A percentile compares a stretch with the other conserved stretches of the same genome.
Conservation (phyloP, 202 grass and related monocot species). For the Schoenoplectus tabernaemontani region DNA sequence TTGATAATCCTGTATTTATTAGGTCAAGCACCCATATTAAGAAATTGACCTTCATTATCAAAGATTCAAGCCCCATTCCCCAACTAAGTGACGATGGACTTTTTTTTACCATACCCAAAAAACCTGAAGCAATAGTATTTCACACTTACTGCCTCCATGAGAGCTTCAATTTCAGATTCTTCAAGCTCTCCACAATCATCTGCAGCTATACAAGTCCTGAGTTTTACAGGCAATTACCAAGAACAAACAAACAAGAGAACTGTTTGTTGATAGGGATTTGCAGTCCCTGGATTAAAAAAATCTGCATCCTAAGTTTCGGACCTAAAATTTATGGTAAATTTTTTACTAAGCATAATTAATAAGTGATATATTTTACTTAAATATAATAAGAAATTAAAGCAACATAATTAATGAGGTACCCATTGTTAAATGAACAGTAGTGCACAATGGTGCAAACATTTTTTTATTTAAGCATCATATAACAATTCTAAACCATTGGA, state of each 20-base stretch:
- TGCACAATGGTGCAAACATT: background rate
- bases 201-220: conserved; percentile 17
- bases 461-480: background rate
- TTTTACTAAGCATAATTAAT: background rate
- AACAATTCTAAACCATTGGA: background rate
- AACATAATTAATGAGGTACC: too few relatives aligned
- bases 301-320: background rate
- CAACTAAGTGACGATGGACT: background rate
- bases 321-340: background rate
- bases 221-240: background rate
- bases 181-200: conserved; percentile 90
- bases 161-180: conserved; percentile 79
- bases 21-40: too few relatives aligned
- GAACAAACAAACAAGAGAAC: background rate
- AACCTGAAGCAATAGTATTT: background rate
- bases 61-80: background rate
- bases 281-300: background rate
- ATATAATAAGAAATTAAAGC: too few relatives aligned
- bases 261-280: background rate
- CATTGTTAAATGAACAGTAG: background rate
- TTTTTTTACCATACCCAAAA: background rate
- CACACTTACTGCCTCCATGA: conserved; percentile 85
- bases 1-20: too few relatives aligned
- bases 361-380: too few relatives aligned
- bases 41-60: background rate